phyloP scores from a whole-genome alignment of 78 protist species.

The Creolimax fragrantissima region DNA sequence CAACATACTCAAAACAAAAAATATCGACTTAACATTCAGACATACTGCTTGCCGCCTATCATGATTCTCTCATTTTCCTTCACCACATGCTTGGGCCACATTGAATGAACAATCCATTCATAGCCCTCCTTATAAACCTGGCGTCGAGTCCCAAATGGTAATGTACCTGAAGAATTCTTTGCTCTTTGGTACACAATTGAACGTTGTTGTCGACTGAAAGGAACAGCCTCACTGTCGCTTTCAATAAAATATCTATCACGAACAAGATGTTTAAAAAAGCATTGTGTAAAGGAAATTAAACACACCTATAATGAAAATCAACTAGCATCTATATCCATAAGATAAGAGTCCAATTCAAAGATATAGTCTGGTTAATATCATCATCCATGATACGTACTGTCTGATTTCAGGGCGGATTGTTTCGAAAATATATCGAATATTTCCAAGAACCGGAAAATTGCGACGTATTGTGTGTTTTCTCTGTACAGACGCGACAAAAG shows the following conservation, averaged over 20 bases:
- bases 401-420: conserved; percentile 22
- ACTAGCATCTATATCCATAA: too few relatives aligned
- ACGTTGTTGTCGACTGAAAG: conserved; percentile 17
- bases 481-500: neutral
- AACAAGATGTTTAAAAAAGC: too few relatives aligned
- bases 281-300: too few relatives aligned
- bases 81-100: conserved; percentile 9
- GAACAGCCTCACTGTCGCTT: conserved; percentile 14
- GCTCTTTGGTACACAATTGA: conserved; percentile 13
- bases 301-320: too few relatives aligned
- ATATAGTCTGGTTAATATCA: too few relatives aligned
- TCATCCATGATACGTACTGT: too few relatives aligned
- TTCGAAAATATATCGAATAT: neutral
- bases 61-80: neutral
- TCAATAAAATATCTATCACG: too few relatives aligned
- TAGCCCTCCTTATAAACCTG: conserved; percentile 18
- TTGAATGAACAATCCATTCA: conserved; percentile 20
- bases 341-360: too few relatives aligned
- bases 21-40: too few relatives aligned
- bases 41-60: neutral
- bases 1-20: too few relatives aligned
- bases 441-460: conserved; percentile 3
- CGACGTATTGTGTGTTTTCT: neutral
- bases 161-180: neutral
- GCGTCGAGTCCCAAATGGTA: conserved; percentile 16